Percentiles rank a stretch among this genome's conserved stretches.
These are phyloP conservation scores for Heliocybe sulcata DNA, from an alignment of 1,284 basidiomycete genomes.

Conservation along the genomic window DNA sequence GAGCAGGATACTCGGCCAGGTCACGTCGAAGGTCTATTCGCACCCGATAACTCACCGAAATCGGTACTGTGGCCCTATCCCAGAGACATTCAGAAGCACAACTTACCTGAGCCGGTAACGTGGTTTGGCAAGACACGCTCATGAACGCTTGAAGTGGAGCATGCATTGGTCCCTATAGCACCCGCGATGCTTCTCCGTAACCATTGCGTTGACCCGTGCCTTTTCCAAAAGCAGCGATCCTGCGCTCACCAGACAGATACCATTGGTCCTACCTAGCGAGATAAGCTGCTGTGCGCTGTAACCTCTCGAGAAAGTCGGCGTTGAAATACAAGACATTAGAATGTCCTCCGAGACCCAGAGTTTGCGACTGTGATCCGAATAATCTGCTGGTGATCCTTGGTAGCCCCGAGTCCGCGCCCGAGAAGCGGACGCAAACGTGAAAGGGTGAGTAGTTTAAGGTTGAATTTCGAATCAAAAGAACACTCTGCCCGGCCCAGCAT, in stretches of 20 bases:
- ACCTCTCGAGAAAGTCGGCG: background rate
- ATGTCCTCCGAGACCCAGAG: background rate
- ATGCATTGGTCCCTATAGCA: background rate
- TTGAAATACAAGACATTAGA: background rate
- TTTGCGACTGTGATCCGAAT: background rate
- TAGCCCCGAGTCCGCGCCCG: background rate
- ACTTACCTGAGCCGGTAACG: background rate
- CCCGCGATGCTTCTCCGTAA: background rate
- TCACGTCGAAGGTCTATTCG: too few species aligned
- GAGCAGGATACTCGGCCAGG: too few species aligned
- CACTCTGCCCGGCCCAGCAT: background rate
- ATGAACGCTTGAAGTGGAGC: background rate
- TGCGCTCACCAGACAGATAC: background rate
- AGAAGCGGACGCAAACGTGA: background rate
- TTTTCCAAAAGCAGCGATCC: background rate
- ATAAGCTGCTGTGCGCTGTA: background rate
- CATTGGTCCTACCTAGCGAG: too few species aligned
- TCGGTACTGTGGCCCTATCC: background rate
- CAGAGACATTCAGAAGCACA: background rate
- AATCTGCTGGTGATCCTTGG: background rate
- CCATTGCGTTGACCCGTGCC: background rate
- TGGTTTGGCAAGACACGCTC: background rate
- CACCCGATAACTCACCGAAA: background rate
- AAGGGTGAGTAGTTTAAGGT: background rate
- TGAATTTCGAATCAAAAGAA: background rate